These are phyloP conservation scores for Myrica gale DNA, from an alignment of 306 rosid genomes.

Conservation along the genomic window DNA sequence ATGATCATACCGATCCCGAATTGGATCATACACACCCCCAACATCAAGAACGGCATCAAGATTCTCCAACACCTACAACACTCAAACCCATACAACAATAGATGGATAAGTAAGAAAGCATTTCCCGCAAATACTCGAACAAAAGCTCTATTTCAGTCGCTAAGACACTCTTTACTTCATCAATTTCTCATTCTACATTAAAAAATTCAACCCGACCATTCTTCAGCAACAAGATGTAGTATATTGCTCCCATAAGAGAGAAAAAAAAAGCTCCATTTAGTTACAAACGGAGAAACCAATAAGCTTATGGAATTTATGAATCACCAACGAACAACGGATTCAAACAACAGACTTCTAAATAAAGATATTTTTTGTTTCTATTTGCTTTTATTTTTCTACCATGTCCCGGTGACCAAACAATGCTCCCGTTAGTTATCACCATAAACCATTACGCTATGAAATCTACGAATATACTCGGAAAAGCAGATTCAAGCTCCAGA, in stretches of 20 bases:
- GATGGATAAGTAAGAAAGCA: neutral
- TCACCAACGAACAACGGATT: conserved; percentile 1
- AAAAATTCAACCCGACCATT: neutral
- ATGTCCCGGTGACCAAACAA: neutral
- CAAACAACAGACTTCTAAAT: conserved; percentile 1
- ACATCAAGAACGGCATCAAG: conserved; percentile 98
- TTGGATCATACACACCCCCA: conserved; percentile 88
- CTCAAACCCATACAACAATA: neutral
- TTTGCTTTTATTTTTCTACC: neutral
- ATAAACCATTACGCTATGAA: neutral
- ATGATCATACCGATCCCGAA: conserved; percentile 81
- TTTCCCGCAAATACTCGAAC: neutral
- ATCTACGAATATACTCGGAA: neutral
- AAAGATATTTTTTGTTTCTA: neutral
- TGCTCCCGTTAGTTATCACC: neutral
- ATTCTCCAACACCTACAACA: conserved; percentile 68
- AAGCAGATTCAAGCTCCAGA: conserved; percentile 6
- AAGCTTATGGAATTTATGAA: neutral
- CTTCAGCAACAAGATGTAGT: neutral
- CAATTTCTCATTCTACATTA: neutral
- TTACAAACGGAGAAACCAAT: neutral
- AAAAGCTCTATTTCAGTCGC: neutral
- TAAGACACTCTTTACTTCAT: neutral
- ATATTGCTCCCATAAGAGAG: too few relatives aligned
- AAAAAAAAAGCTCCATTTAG: neutral